Conservation (phyloP, 1,284 basidiomycete species). For the Athelia psychrophila region DNA sequence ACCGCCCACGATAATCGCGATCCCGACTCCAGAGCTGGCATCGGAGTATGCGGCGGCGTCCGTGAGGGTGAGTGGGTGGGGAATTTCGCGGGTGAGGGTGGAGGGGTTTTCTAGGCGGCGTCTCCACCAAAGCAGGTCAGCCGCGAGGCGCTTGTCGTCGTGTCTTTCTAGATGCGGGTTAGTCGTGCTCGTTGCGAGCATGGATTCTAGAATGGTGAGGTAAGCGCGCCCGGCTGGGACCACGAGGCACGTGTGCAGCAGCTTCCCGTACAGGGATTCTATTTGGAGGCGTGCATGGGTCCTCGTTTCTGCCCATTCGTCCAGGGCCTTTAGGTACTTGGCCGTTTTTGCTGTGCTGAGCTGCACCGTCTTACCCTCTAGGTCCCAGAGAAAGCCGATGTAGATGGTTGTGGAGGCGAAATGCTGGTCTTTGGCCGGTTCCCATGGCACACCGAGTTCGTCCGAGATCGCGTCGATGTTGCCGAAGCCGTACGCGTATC, state of each 20-base stretch:
- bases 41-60: constrained; percentile 36
- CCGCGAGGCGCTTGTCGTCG: constrained; percentile 12
- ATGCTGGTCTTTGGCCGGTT: constrained; percentile 22
- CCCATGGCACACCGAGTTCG: constrained; percentile 30
- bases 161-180: constrained; percentile 24
- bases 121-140: constrained; percentile 39
- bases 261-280: constrained; percentile 31
- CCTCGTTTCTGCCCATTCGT: constrained; percentile 11
- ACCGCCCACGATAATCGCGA: constrained; percentile 28
- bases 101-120: constrained; percentile 8
- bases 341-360: constrained; percentile 5
- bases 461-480: constrained; percentile 26
- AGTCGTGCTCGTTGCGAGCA: constrained; percentile 15
- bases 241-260: constrained; percentile 26
- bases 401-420: constrained; percentile 22
- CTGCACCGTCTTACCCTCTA: constrained; percentile 7
- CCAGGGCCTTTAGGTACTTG: constrained; percentile 12
- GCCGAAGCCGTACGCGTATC: constrained; percentile 20
- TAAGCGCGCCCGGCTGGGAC: constrained; percentile 27
- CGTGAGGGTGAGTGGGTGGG: constrained; percentile 18
- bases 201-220: constrained; percentile 26
- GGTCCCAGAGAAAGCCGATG: constrained; percentile 32
- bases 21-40: constrained; percentile 36
- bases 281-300: constrained; percentile 18
- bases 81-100: constrained; percentile 20